A percentile compares a stretch with the other conserved stretches of the same genome.
These are phyloP conservation scores for Verbena officinalis DNA, from an alignment of 257 asterid genomes.

Conservation along the genomic window DNA sequence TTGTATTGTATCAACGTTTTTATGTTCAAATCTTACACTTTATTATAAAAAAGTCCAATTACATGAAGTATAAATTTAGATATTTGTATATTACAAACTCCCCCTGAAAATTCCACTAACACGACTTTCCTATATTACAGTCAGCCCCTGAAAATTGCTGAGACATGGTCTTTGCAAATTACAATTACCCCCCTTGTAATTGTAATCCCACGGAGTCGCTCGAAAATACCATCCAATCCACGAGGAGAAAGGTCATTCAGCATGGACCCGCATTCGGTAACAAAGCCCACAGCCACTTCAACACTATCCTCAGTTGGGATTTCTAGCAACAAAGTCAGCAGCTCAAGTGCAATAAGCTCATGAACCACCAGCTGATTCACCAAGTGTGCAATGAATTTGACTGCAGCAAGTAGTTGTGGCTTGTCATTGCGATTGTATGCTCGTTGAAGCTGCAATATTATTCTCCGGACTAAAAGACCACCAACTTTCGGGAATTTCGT, in stretches of 20 bases:
- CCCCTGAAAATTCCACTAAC: too few relatives aligned
- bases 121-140: too few relatives aligned
- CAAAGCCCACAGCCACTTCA: constrained; percentile 93
- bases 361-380: constrained; percentile 92
- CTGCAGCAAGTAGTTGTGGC: constrained; percentile 93
- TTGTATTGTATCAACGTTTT: too few relatives aligned
- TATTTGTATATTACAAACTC: too few relatives aligned
- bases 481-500: constrained; percentile 93
- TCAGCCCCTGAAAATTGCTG: too few relatives aligned
- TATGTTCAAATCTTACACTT: too few relatives aligned
- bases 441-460: constrained; percentile 70
- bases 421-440: constrained; percentile 86
- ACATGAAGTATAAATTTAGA: too few relatives aligned
- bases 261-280: constrained; percentile 87
- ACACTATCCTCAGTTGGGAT: constrained; percentile 93
- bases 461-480: constrained; percentile 74
- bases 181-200: too few relatives aligned
- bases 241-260: constrained; percentile 84
- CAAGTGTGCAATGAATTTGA: constrained; percentile 88
- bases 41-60: too few relatives aligned
- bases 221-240: constrained; percentile 93
- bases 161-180: too few relatives aligned
- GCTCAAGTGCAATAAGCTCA: constrained; percentile 96
- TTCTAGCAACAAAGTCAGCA: constrained; percentile 69
- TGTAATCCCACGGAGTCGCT: constrained; percentile 91